Evolutionary conservation across 2,329 filamentous ascomycete species (phyloP).

Genomic region (Neofusicoccum laricinum): DNA sequence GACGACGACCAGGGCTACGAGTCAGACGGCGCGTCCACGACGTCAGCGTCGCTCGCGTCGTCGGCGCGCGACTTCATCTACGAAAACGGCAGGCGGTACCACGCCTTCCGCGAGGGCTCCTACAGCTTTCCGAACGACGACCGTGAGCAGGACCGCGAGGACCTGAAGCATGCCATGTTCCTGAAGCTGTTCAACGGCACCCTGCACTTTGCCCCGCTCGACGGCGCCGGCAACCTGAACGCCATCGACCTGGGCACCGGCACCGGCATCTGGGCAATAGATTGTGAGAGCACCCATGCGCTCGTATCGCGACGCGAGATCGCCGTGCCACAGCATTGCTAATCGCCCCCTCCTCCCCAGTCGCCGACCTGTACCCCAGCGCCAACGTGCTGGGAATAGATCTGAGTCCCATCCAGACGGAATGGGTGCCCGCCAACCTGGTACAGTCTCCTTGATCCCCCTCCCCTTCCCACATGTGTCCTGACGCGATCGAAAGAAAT

Average conservation of each 20-base stretch:
- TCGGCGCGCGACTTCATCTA: conserved; percentile 50
- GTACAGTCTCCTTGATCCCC: conserved; percentile 21
- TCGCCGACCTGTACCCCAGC: conserved; percentile 19
- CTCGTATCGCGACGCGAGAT: background rate
- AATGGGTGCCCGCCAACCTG: conserved; percentile 54
- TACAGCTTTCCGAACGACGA: conserved; percentile 63
- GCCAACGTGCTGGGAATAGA: conserved; percentile 19
- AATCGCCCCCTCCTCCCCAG: background rate
- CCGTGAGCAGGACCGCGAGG: conserved; percentile 57
- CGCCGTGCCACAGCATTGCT: background rate
- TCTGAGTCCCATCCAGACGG: conserved; percentile 35
- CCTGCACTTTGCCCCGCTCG: conserved; percentile 53
- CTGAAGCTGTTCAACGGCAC: conserved; percentile 43
- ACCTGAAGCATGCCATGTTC: conserved; percentile 55
- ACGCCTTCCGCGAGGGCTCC: conserved; percentile 52
- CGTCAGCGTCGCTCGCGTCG: conserved; percentile 33
- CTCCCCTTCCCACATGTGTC: background rate
- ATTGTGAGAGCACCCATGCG: conserved; percentile 25
- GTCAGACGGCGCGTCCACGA: conserved; percentile 24
- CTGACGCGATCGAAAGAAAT: conserved; percentile 25
- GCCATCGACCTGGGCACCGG: conserved; percentile 59
- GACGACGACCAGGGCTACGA: conserved; percentile 22
- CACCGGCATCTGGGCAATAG: conserved; percentile 60
- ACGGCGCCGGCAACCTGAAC: conserved; percentile 44
- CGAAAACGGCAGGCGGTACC: conserved; percentile 60